These are phyloP conservation scores for Solanum etuberosum DNA, from an alignment of 257 asterid genomes.

Conservation along the genomic window DNA sequence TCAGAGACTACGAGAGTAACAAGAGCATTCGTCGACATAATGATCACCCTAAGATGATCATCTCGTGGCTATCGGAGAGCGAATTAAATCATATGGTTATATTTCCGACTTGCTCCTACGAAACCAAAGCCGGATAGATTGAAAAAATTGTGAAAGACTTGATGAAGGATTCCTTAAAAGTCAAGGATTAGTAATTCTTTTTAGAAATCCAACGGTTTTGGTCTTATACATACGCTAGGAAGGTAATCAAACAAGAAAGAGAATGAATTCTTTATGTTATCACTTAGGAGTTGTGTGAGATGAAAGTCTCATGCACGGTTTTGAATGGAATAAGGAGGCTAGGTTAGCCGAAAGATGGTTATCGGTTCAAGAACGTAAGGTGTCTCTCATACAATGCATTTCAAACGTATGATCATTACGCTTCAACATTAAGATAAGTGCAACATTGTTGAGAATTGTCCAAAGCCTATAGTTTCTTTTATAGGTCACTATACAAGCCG, in stretches of 20 bases:
- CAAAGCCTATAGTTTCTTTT: neutral
- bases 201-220: neutral
- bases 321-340: neutral
- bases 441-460: neutral
- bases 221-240: neutral
- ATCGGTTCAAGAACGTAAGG: neutral
- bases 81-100: neutral
- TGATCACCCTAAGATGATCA: neutral
- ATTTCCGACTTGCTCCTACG: neutral
- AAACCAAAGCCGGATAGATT: neutral
- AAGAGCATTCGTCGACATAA: neutral
- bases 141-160: neutral
- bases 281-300: neutral
- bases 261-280: neutral
- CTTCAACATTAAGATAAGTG: neutral
- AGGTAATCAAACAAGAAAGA: neutral
- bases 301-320: neutral
- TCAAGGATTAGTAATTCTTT: neutral
- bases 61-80: neutral
- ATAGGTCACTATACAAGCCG: neutral
- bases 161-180: neutral
- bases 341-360: neutral
- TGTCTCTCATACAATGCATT: neutral
- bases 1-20: neutral
- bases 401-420: neutral